Evolutionary conservation across 2,329 filamentous ascomycete species (phyloP), one percentile per base, ranked within the genome.

Genomic region (Pseudocercospora macadamiae): DNA sequence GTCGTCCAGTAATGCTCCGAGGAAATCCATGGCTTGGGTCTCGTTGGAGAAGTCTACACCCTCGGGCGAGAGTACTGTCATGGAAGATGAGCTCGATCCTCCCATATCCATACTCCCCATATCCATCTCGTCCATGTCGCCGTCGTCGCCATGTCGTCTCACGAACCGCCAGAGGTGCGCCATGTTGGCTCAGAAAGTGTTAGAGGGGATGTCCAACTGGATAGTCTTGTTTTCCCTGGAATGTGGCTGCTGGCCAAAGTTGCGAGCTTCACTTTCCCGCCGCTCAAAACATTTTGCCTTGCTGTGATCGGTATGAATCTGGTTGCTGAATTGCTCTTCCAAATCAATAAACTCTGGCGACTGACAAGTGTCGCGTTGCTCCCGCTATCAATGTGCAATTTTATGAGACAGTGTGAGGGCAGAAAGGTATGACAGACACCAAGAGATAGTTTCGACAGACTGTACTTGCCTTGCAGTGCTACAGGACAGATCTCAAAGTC

Each of bases 11-110:
- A 77, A 65, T 7, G 74, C 65, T 5, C 60, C 66, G 6, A 76
- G 67, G 42, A 76, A 76, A 19, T 68, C 69, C 1, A 65, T 56
- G 4, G 74, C 74, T 56, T 76, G 72, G 0, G 71, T 74, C 5
- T 54, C 55, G 34, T 76, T 75, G 4, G 73, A 71, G 45, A 77
- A 73, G 49, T 76, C 70, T n/a, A 76, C 62, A 6, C 73, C 75
- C 2, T 66, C 65, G 30, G 70, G 62, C 34, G 69, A 72, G 16
- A 77, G 62, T 25, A 70, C 63, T 48, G 36, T 48, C 30, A 21
- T 57, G 25, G 66, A 63, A 7, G 57, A 49, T n/a, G 56, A 51
- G 5, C 34, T 34, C 7, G 42, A 23, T 57, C 64, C 66, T 36
- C 55, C 61, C 49, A 51, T 55, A 14, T 58, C 58, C 36, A 60